Percentiles rank a stretch among this genome's conserved stretches.
Evolutionary conservation across 2,329 filamentous ascomycete genomes (phyloP).

Genomic region (Pseudogymnoascus sp.): DNA sequence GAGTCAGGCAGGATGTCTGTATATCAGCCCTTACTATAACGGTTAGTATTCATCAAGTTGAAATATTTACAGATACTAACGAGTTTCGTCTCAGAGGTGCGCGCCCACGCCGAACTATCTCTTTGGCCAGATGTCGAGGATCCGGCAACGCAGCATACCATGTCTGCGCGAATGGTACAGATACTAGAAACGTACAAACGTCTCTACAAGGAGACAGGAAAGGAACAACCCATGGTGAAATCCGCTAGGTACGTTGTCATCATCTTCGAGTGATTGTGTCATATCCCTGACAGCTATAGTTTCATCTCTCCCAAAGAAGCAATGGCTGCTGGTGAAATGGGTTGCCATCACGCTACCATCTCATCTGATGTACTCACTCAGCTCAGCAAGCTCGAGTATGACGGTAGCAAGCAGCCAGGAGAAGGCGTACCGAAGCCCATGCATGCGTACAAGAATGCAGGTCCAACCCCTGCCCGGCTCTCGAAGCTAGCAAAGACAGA

Average conservation of each 20-base stretch:
- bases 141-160: conserved; percentile 37
- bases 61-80: not conserved
- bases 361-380: conserved; percentile 33
- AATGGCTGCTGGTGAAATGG: conserved; percentile 39
- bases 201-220: conserved; percentile 39
- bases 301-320: conserved; percentile 37
- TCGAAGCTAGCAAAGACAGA: conserved; percentile 32
- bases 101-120: conserved; percentile 34
- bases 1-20: conserved; percentile 39
- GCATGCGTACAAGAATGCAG: conserved; percentile 32
- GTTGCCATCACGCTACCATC: conserved; percentile 39
- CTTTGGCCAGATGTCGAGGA: conserved; percentile 41
- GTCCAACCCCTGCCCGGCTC: conserved; percentile 28
- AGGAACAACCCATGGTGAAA: conserved; percentile 40
- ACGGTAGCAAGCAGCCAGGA: conserved; percentile 31
- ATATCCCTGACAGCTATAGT: conserved; percentile 21
- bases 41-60: conserved; percentile 22
- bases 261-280: not conserved
- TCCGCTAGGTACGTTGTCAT: conserved; percentile 32
- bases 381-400: conserved; percentile 33
- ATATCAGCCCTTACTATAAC: conserved; percentile 44
- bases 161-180: conserved; percentile 39
- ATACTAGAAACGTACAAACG: conserved; percentile 40
- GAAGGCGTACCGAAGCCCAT: conserved; percentile 33
- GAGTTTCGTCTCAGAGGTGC: conserved; percentile 29